Percentiles rank a stretch among this genome's conserved stretches.
These are phyloP conservation scores for Cladobotryum mycophilum DNA, from an alignment of 2,329 filamentous ascomycete species.

Conservation along the genomic window DNA sequence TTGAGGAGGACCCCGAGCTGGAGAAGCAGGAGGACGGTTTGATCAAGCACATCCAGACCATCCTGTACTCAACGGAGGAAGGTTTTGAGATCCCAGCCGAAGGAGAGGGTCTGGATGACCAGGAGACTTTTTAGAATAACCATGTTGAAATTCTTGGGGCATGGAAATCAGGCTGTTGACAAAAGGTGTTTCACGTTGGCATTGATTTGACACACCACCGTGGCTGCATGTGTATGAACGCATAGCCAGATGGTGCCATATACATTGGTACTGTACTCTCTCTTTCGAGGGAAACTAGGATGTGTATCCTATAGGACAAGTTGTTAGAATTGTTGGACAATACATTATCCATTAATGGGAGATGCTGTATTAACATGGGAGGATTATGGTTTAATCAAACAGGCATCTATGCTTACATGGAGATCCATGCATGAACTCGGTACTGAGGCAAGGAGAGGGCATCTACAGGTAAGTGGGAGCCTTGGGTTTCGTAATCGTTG, in stretches of 20 bases:
- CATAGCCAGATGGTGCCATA: slow-evolving; percentile 7
- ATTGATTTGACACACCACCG: slow-evolving; percentile 2
- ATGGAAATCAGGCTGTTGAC: neutral
- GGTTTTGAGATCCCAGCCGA: slow-evolving; percentile 87
- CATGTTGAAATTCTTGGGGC: neutral
- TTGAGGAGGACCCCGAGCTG: slow-evolving; percentile 85
- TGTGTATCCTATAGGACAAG: slow-evolving; percentile 10
- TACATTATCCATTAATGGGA: slow-evolving; percentile 10
- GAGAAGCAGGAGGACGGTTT: slow-evolving; percentile 91
- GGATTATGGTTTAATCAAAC: neutral
- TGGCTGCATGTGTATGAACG: slow-evolving; percentile 5
- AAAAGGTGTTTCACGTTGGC: slow-evolving; percentile 3
- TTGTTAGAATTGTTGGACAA: slow-evolving; percentile 12
- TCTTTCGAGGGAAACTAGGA: slow-evolving; percentile 7
- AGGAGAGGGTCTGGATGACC: slow-evolving; percentile 63
- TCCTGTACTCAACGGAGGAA: slow-evolving; percentile 94
- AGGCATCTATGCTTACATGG: neutral
- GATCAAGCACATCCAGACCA: slow-evolving; percentile 92
- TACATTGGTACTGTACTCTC: slow-evolving; percentile 1
- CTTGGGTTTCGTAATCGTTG: too few relatives aligned
- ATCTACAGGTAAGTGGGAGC: too few relatives aligned
- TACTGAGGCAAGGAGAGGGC: neutral
- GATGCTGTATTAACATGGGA: neutral
- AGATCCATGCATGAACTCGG: too few relatives aligned
- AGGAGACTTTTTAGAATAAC: slow-evolving; percentile 66